A percentile compares a stretch with the other conserved stretches of the same genome.
These are phyloP conservation scores for Sherardia arvensis DNA, from an alignment of 257 asterid species.

Conservation along the genomic window DNA sequence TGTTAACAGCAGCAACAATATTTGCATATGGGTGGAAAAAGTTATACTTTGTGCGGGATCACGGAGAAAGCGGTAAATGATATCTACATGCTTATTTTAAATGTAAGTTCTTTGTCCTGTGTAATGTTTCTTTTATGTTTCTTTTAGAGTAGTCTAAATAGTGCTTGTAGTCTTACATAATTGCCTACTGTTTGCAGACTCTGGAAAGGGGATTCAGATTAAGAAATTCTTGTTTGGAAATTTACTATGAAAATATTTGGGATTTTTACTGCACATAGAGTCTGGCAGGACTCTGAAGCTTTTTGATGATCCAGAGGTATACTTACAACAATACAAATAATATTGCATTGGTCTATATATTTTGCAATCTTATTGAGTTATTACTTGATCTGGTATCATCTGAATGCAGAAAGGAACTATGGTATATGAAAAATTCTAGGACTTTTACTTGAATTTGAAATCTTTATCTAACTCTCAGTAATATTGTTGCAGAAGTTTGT, in stretches of 20 bases:
- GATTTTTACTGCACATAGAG: constrained; percentile 77
- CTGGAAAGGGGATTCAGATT: constrained; percentile 83
- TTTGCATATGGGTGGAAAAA: too few species aligned
- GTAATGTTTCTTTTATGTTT: too few species aligned
- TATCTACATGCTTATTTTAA: constrained; percentile 69
- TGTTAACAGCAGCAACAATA: constrained; percentile 66
- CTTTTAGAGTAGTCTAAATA: neutral
- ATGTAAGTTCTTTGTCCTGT: constrained; percentile 39
- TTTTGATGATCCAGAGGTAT: constrained; percentile 93
- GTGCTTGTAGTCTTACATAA: neutral
- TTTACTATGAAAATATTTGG: constrained; percentile 82
- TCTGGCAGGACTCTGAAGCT: constrained; percentile 85
- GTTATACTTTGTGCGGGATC: constrained; percentile 89
- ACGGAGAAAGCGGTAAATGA: constrained; percentile 86
- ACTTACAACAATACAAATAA: too few species aligned
- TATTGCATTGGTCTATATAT: neutral
- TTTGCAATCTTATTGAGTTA: constrained; percentile 10
- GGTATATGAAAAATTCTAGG: constrained; percentile 18
- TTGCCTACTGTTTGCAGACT: constrained; percentile 36
- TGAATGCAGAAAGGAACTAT: constrained; percentile 46
- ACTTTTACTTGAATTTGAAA: too few species aligned
- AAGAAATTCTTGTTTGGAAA: constrained; percentile 80
- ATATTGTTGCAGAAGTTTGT: constrained; percentile 66
- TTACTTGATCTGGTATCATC: constrained; percentile 1
- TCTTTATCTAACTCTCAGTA: neutral